Conservation (phyloP, 2,329 filamentous ascomycete genomes). For the Fusarium tanahbumbuense region DNA sequence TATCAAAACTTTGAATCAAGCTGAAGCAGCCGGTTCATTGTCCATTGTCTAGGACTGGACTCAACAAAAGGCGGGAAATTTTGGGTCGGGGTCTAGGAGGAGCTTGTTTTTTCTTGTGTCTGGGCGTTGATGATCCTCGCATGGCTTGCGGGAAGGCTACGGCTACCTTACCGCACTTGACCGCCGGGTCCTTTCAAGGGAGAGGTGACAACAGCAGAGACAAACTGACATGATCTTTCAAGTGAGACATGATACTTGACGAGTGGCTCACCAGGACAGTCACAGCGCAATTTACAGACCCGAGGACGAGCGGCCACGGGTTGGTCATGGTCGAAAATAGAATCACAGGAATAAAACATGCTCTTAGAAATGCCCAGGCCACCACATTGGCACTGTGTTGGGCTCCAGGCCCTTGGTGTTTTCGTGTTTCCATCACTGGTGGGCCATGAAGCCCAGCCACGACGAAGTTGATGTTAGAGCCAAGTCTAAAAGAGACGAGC, state of each 20-base stretch:
- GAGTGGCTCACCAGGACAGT: constrained; percentile 44
- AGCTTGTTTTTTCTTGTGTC: constrained; percentile 19
- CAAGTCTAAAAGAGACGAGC: constrained; percentile 16
- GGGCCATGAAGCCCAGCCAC: constrained; percentile 37
- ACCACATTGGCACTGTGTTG: constrained; percentile 44
- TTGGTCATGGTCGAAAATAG: constrained; percentile 13
- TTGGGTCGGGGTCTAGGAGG: constrained; percentile 21
- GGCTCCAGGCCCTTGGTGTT: constrained; percentile 30
- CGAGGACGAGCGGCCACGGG: constrained; percentile 35
- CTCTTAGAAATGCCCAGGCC: constrained; percentile 23
- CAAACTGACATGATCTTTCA: constrained; percentile 22
- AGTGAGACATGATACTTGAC: constrained; percentile 45
- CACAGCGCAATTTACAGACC: constrained; percentile 43
- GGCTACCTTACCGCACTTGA: constrained; percentile 23
- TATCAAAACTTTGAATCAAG: constrained; percentile 38
- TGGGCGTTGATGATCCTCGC: constrained; percentile 23
- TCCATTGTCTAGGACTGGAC: constrained; percentile 1
- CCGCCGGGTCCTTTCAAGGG: constrained; percentile 41
- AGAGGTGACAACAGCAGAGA: constrained; percentile 31
- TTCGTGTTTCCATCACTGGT: constrained; percentile 37
- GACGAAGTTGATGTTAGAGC: constrained; percentile 25
- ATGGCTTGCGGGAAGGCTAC: constrained; percentile 20
- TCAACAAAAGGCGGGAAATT: constrained; percentile 34
- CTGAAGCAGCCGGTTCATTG: constrained; percentile 31
- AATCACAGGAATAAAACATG: constrained; percentile 18